phyloP scores from a whole-genome alignment of 2,329 filamentous ascomycete genomes.

The Zymoseptoria brevis region DNA sequence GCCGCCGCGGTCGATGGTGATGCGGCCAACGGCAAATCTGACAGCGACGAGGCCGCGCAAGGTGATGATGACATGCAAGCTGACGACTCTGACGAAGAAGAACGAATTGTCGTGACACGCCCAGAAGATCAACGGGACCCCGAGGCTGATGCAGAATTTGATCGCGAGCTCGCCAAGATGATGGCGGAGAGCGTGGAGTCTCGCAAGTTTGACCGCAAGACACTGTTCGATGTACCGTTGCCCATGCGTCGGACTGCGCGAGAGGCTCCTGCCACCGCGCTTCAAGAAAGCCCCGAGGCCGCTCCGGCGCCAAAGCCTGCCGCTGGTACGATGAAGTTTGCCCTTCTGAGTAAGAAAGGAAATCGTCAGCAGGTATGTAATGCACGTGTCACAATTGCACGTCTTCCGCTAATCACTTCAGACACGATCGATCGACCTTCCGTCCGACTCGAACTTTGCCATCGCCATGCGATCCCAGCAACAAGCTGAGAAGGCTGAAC shows the following conservation, averaged over 20 bases:
- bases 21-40: slow-evolving; percentile 39
- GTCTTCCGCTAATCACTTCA: slow-evolving; percentile 32
- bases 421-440: slow-evolving; percentile 85
- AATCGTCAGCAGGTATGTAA: slow-evolving; percentile 77
- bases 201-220: slow-evolving; percentile 89
- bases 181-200: slow-evolving; percentile 97
- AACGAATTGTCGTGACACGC: slow-evolving; percentile 84
- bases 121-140: slow-evolving; percentile 86
- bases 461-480: slow-evolving; percentile 94
- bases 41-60: slow-evolving; percentile 46
- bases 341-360: slow-evolving; percentile 87
- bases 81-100: slow-evolving; percentile 58
- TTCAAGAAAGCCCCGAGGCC: slow-evolving; percentile 35
- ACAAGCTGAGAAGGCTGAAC: slow-evolving; percentile 88
- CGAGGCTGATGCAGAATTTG: slow-evolving; percentile 92
- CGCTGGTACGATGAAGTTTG: slow-evolving; percentile 82
- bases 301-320: slow-evolving; percentile 28
- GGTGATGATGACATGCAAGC: slow-evolving; percentile 46
- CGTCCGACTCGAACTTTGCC: slow-evolving; percentile 86
- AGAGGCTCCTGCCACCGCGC: slow-evolving; percentile 41
- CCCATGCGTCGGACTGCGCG: slow-evolving; percentile 67
- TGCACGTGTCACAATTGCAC: background rate
- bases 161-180: slow-evolving; percentile 95
- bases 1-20: slow-evolving; percentile 50
- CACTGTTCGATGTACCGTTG: slow-evolving; percentile 92